Evolutionary conservation across 1,139 yeast genomes (phyloP), one percentile per base, ranked within the genome.

Genomic region (Wickerhamomyces sp.): DNA sequence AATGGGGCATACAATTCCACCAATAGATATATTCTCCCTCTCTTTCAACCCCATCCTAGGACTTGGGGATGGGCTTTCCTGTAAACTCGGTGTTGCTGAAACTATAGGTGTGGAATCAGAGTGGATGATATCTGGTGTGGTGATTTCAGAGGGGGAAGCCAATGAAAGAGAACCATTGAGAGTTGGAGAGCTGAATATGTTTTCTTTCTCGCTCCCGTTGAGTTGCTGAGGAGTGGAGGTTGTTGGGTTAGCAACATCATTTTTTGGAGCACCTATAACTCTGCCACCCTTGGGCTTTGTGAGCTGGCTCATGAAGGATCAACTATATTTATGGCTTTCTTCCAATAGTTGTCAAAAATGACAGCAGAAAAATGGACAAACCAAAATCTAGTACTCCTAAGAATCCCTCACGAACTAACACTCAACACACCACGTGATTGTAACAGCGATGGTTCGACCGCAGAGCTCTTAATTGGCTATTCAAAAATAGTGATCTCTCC

Each of bases 1-100:
- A 4, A 87, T 82, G 1, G 96, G 96, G 57, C 96, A 88, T 26
- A 42, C 37, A 37, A 70, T 49, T 3, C 50, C 48, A 23, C 49
- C 52, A 18, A 18, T 18, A 18, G 23, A 18, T 18, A 18, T 18
- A 18, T 18, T 18, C 23, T 18, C 23, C 3, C 23, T 18, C 23
- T 15, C 11, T n/a, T 30, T 18, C 27, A 31, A 14, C 18, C 15
- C 30, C 2, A n/a, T 35, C 38, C 40, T 38, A 14, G 37, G 36
- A 26, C 41, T 36, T 0, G 38, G 33, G 8, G 36, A n/a, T 7
- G 36, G 32, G 23, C 23, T 18, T 18, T 18, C 23, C 23, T 4
- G 23, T 18, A 18, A 18, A 14, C 18, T 34, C 27, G 39, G 30
- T 15, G 48, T 45, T 4, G 46, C 32, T n/a, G 55, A 50, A 37